Evolutionary conservation across 306 rosid genomes (phyloP).

Genomic region (Cucurbita pepo): DNA sequence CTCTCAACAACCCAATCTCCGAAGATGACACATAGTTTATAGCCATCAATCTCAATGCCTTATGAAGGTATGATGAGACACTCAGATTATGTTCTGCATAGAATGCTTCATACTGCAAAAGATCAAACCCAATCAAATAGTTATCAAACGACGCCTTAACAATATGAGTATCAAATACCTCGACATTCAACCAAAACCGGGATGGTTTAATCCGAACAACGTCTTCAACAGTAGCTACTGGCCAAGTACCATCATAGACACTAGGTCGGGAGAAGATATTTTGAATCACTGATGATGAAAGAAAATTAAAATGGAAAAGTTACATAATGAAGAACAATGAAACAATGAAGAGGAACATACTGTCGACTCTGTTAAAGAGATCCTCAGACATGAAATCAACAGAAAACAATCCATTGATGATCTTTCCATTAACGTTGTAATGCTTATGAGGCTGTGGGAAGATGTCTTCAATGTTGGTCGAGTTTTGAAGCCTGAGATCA

Average conservation of each 20-base stretch:
- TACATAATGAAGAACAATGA: not conserved
- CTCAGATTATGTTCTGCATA: constrained; percentile 27
- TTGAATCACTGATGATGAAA: constrained; percentile 38
- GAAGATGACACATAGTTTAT: constrained; percentile 51
- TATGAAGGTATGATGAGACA: constrained; percentile 13
- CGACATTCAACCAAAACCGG: constrained; percentile 56
- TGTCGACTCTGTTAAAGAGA: constrained; percentile 13
- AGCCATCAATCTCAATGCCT: not conserved
- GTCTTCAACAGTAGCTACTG: constrained; percentile 33
- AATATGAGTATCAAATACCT: constrained; percentile 22
- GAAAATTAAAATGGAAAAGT: not conserved
- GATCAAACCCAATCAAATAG: not conserved
- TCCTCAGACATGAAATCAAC: constrained; percentile 27
- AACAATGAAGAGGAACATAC: constrained; percentile 20
- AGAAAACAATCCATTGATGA: constrained; percentile 45
- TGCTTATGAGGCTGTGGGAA: constrained; percentile 23
- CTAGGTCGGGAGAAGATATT: constrained; percentile 33
- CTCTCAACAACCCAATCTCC: constrained; percentile 58
- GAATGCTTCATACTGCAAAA: constrained; percentile 45
- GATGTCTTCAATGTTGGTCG: constrained; percentile 27
- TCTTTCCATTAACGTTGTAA: constrained; percentile 38
- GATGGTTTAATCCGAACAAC: constrained; percentile 3
- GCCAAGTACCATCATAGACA: constrained; percentile 23
- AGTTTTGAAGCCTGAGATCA: constrained; percentile 35
- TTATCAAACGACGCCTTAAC: not conserved